A percentile compares a stretch with the other conserved stretches of the same genome.
These are phyloP conservation scores for Aspergillus sclerotioniger DNA, from an alignment of 495 filamentous ascomycete genomes.

Conservation along the genomic window DNA sequence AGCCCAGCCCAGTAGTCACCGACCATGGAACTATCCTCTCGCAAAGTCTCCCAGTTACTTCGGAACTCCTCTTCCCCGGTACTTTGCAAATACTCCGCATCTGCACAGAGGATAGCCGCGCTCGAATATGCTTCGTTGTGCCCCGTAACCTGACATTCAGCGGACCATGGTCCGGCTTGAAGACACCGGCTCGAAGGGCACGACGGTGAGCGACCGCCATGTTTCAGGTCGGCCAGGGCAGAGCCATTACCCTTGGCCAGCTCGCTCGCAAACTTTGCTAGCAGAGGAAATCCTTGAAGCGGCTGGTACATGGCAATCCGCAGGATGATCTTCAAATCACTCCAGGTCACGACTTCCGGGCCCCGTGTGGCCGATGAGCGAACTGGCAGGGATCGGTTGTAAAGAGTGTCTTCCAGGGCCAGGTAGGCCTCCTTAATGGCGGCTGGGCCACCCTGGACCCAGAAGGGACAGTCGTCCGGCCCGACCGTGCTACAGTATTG, in stretches of 20 bases:
- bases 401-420: constrained; percentile 35
- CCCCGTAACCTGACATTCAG: constrained; percentile 42
- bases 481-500: constrained; percentile 48
- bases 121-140: constrained; percentile 40
- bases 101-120: constrained; percentile 61
- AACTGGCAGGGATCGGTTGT: constrained; percentile 48
- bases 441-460: constrained; percentile 33
- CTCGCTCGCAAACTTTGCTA: constrained; percentile 54
- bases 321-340: constrained; percentile 36
- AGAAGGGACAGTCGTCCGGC: constrained; percentile 38
- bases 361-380: constrained; percentile 30
- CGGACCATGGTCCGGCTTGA: constrained; percentile 36
- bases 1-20: constrained; percentile 61
- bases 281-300: constrained; percentile 51
- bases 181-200: constrained; percentile 42
- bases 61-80: constrained; percentile 44
- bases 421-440: constrained; percentile 42
- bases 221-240: constrained; percentile 49
- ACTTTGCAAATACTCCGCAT: constrained; percentile 47
- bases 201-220: constrained; percentile 26
- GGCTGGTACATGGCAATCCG: constrained; percentile 54
- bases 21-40: constrained; percentile 43
- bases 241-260: constrained; percentile 54
- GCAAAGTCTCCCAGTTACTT: constrained; percentile 43
- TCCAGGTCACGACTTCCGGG: constrained; percentile 44